These are phyloP conservation scores for Kitagawia praeruptora DNA, from an alignment of 129 eudicot genomes.

Conservation along the genomic window DNA sequence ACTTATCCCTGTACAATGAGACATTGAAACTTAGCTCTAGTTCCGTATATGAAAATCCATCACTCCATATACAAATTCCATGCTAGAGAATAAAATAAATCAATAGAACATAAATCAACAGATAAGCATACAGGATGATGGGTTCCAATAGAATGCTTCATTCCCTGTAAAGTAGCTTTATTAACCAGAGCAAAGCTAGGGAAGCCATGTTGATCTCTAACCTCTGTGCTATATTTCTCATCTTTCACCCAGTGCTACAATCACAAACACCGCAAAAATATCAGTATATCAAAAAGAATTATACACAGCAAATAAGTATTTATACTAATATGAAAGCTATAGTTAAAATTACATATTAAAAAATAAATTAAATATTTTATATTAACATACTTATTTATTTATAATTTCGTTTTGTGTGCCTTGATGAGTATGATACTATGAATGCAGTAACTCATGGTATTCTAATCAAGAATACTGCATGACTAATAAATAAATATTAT, in stretches of 20 bases:
- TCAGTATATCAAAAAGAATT: not conserved
- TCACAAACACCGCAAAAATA: not conserved
- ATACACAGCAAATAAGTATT: not conserved
- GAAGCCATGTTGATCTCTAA: constrained; percentile 76
- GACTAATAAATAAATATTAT: no score
- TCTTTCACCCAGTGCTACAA: constrained; percentile 85
- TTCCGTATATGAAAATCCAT: not conserved
- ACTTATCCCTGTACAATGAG: not conserved
- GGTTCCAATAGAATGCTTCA: constrained; percentile 68
- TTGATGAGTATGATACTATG: no score
- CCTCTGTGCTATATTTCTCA: constrained; percentile 62
- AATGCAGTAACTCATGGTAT: no score
- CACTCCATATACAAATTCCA: not conserved
- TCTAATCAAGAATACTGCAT: no score
- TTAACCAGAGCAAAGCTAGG: constrained; percentile 76
- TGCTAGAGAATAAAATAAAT: not conserved
- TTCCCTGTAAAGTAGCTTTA: constrained; percentile 78
- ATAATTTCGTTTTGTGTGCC: no score
- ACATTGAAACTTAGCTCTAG: not conserved
- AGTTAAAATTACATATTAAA: no score
- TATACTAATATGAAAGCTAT: no score
- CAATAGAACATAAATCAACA: not conserved
- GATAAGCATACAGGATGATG: constrained; percentile 55
- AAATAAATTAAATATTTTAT: no score
- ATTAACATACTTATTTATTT: no score